Evolutionary conservation across 208 protist species (phyloP).

Genomic region (Wallacemonas sp.): DNA sequence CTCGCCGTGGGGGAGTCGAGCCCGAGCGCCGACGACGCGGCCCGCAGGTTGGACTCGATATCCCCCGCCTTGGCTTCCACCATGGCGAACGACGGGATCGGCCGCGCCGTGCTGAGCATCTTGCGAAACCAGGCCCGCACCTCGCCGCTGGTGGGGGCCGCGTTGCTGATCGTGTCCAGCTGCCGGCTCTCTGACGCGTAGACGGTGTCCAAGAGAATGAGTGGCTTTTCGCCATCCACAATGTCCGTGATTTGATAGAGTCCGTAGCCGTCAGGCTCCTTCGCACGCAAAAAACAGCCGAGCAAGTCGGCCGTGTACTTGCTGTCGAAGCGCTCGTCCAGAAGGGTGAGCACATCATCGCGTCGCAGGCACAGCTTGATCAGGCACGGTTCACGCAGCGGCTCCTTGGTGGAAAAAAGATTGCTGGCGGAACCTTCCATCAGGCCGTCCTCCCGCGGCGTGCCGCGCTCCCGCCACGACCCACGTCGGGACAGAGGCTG

Average conservation of each 20-base stretch:
- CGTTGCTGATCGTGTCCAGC: slow-evolving; percentile 58
- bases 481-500: slow-evolving; percentile 1
- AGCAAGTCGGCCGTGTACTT: slow-evolving; percentile 36
- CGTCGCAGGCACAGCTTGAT: slow-evolving; percentile 45
- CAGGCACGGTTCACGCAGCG: slow-evolving; percentile 24
- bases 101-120: slow-evolving; percentile 37
- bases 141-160: slow-evolving; percentile 36
- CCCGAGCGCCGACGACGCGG: slow-evolving; percentile 17
- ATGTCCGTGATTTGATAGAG: slow-evolving; percentile 47
- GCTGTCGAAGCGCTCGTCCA: slow-evolving; percentile 28
- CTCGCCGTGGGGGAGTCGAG: too few species aligned
- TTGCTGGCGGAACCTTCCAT: neutral
- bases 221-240: neutral
- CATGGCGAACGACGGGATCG: slow-evolving; percentile 40
- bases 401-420: slow-evolving; percentile 1
- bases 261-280: slow-evolving; percentile 33
- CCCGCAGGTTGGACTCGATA: slow-evolving; percentile 34
- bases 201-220: slow-evolving; percentile 48
- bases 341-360: slow-evolving; percentile 32
- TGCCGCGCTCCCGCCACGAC: slow-evolving; percentile 6
- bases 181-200: slow-evolving; percentile 36
- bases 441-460: slow-evolving; percentile 2
- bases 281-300: slow-evolving; percentile 60
- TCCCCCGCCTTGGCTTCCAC: slow-evolving; percentile 62
- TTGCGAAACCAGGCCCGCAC: slow-evolving; percentile 48